Evolutionary conservation across 352 stramenopile genomes (phyloP), one percentile per base, ranked within the genome.

Genomic region (Globisporangium takayamanum): DNA sequence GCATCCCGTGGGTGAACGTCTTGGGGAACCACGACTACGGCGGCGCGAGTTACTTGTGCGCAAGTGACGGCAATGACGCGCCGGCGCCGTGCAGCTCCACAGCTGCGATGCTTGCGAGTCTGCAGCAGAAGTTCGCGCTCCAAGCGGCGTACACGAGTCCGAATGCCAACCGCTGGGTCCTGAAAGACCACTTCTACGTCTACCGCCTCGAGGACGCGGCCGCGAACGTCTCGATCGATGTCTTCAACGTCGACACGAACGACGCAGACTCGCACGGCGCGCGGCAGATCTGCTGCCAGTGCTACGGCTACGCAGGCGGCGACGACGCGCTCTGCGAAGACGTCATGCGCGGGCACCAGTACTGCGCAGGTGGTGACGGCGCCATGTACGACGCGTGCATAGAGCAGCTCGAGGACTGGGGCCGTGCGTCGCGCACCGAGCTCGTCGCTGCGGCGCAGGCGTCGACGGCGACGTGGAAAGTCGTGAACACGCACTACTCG

Each of bases 221-320:
- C 16, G 76, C 69, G 14, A 78, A 76, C 50, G 68, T 92, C 48
- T 88, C 66, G 16, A 83, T 95, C 53, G 85, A 95, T 50, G 84
- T 95, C 33, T 95, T 92, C 58, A 95, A 92, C 60, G 44, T 95
- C 15, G 84, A 95, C 64, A 91, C 80, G 51, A 95, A 89, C 62
- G 76, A 87, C 48, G 80, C 80, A 0, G 78, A 71, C 33, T 72
- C 76, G 5, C 81, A 91, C 64, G 78, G 71, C 25, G 77, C 74
- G 18, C 72, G 77, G 50, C 77, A 93, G 49, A 82, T 88, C 16
- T 94, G 84, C 50, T 94, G 84, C 58, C 84, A 94, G 61, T 94
- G 84, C 73, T 94, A 89, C 59, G 84, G 78, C 18, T 94, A 92
- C 60, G 53, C 70, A 18, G 50, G 70, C 20, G 78, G 75, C 8